These are phyloP conservation scores for Ogataea hybrid DNA, from an alignment of 1,139 yeast genomes.

Conservation along the genomic window DNA sequence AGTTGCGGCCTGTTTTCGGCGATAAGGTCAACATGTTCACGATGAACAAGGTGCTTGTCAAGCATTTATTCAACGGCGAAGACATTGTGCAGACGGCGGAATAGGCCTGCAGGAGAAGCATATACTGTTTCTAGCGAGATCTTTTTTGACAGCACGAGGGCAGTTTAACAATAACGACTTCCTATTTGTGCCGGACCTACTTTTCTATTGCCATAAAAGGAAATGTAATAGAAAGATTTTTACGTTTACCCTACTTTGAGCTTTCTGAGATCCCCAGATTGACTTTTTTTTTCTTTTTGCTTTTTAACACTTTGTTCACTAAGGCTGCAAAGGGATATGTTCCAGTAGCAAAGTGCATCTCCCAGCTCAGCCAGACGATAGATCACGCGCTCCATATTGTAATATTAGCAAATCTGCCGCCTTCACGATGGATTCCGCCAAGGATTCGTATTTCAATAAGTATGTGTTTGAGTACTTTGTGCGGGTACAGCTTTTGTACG, in stretches of 20 bases:
- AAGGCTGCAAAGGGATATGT: background rate
- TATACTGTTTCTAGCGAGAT: background rate
- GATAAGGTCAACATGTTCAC: conserved; percentile 61
- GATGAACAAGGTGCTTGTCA: conserved; percentile 59
- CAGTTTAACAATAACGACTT: conserved; percentile 1
- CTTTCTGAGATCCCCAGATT: conserved; percentile 7
- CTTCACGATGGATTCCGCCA: conserved; percentile 2
- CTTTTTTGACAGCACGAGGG: background rate
- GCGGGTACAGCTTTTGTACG: conserved; percentile 27
- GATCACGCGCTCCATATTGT: background rate
- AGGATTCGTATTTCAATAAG: conserved; percentile 16
- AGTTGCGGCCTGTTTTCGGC: conserved; percentile 57
- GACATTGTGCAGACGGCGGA: background rate
- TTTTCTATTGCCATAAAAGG: conserved; percentile 2
- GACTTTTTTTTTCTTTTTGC: conserved; percentile 5
- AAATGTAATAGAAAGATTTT: conserved; percentile 2
- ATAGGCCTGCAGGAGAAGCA: conserved; percentile 3
- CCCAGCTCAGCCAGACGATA: background rate
- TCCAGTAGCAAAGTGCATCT: background rate
- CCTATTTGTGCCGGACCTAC: background rate
- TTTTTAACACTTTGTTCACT: conserved; percentile 1
- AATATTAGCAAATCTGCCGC: background rate
- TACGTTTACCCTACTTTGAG: conserved; percentile 5
- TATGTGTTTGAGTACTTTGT: conserved; percentile 27
- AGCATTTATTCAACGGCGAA: conserved; percentile 39